phyloP scores from a whole-genome alignment of 1,284 basidiomycete species.

The Wallemia hederae region DNA sequence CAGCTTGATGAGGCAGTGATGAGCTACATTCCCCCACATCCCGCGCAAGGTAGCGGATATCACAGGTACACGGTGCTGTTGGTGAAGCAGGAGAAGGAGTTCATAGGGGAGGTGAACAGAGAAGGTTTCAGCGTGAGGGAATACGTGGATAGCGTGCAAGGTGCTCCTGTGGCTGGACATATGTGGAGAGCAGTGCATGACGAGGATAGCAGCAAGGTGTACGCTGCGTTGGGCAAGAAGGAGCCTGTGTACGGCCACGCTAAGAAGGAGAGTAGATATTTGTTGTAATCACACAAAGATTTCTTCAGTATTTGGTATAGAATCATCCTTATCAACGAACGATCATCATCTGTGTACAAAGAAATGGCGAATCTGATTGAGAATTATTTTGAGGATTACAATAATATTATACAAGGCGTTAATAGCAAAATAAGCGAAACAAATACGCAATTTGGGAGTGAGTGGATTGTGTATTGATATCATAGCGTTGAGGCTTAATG shows the following conservation, averaged over 20 bases:
- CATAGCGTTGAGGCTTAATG: too few species aligned
- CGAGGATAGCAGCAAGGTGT: background rate
- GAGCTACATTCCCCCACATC: background rate
- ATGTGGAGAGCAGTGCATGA: background rate
- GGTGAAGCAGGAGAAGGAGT: background rate
- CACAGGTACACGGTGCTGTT: background rate
- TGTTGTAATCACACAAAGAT: too few species aligned
- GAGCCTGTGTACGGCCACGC: too few species aligned
- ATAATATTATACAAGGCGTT: background rate
- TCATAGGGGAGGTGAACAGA: background rate
- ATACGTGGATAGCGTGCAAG: background rate
- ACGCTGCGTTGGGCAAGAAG: too few species aligned
- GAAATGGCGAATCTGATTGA: too few species aligned
- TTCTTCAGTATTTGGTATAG: too few species aligned
- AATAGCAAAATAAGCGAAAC: background rate
- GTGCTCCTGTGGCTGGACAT: background rate
- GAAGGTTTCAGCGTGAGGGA: background rate
- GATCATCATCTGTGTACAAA: too few species aligned
- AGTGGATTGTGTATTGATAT: background rate
- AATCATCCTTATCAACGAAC: too few species aligned
- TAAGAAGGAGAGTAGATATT: too few species aligned
- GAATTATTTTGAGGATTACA: background rate
- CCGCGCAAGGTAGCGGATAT: background rate
- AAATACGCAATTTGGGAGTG: background rate
- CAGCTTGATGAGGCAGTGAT: background rate